Percentiles rank a stretch among this genome's conserved stretches.
Conservation (phyloP, 495 filamentous ascomycete species). For the Penicillium psychrofluorescens region DNA sequence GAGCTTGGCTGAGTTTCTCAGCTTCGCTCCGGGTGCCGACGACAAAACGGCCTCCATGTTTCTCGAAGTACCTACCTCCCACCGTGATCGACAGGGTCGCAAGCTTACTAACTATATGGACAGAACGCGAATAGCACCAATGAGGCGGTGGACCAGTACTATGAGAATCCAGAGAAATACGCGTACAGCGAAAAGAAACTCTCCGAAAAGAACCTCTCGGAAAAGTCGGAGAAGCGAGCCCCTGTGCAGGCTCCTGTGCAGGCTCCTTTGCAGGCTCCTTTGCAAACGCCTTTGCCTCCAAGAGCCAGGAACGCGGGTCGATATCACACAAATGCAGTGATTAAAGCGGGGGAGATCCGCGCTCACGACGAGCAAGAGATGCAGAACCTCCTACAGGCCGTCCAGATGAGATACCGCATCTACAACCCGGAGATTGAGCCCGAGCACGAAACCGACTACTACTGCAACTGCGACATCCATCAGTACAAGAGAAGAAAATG, state of each 20-base stretch:
- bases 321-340: slow-evolving; percentile 25
- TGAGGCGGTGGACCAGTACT: slow-evolving; percentile 6
- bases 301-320: not conserved
- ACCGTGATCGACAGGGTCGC: too few relatives aligned
- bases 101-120: not conserved
- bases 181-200: not conserved
- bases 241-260: too few relatives aligned
- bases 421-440: slow-evolving; percentile 44
- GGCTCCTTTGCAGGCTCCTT: not conserved
- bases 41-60: too few relatives aligned
- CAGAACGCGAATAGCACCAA: not conserved
- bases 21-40: too few relatives aligned
- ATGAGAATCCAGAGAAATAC: slow-evolving; percentile 2
- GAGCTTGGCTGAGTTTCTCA: too few relatives aligned
- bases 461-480: slow-evolving; percentile 26
- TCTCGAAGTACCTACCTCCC: too few relatives aligned
- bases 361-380: slow-evolving; percentile 38
- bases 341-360: slow-evolving; percentile 26
- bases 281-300: not conserved
- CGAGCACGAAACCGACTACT: slow-evolving; percentile 30
- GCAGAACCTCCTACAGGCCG: slow-evolving; percentile 28
- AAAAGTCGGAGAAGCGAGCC: too few relatives aligned
- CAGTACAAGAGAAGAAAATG: slow-evolving; percentile 23
- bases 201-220: too few relatives aligned
- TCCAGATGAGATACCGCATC: slow-evolving; percentile 26